These are phyloP conservation scores for Hamigera avellanea DNA, from an alignment of 495 filamentous ascomycete genomes.

Conservation along the genomic window DNA sequence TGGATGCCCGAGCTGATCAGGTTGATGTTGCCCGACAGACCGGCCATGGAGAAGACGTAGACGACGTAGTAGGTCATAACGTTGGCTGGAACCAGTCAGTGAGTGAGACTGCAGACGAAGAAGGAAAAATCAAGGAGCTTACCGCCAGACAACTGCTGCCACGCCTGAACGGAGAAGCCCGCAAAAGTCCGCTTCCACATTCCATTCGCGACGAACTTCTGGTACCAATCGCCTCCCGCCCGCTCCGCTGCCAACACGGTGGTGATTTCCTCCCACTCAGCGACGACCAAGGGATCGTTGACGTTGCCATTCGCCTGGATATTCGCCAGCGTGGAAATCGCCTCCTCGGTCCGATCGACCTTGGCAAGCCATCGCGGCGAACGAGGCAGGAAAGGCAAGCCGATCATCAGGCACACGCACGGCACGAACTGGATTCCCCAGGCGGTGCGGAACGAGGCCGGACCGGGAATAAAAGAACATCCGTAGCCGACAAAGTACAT, in stretches of 20 bases:
- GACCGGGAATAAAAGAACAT: constrained; percentile 41
- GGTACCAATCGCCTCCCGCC: constrained; percentile 41
- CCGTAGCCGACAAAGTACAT: constrained; percentile 52
- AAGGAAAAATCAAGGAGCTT: too few relatives aligned
- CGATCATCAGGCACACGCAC: constrained; percentile 47
- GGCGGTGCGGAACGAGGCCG: constrained; percentile 56
- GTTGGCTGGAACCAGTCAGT: constrained; percentile 30
- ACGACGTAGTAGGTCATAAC: constrained; percentile 62
- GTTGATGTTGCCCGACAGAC: constrained; percentile 48
- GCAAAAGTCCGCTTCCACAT: constrained; percentile 66
- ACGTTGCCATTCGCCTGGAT: constrained; percentile 55
- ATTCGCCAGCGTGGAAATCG: constrained; percentile 52
- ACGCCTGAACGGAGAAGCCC: constrained; percentile 53
- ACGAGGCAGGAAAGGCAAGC: constrained; percentile 58
- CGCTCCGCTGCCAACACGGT: constrained; percentile 48
- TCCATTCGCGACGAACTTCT: constrained; percentile 46
- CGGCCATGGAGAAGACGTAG: constrained; percentile 59
- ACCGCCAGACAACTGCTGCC: constrained; percentile 59
- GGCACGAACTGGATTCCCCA: constrained; percentile 68
- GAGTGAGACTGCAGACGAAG: too few relatives aligned
- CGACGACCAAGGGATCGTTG: constrained; percentile 55
- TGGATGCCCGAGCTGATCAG: constrained; percentile 60
- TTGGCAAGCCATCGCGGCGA: constrained; percentile 67
- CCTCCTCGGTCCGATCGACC: constrained; percentile 55
- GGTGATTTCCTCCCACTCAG: constrained; percentile 52